These are phyloP conservation scores for Apiospora arundinis DNA, from an alignment of 2,329 filamentous ascomycete genomes.

Conservation along the genomic window DNA sequence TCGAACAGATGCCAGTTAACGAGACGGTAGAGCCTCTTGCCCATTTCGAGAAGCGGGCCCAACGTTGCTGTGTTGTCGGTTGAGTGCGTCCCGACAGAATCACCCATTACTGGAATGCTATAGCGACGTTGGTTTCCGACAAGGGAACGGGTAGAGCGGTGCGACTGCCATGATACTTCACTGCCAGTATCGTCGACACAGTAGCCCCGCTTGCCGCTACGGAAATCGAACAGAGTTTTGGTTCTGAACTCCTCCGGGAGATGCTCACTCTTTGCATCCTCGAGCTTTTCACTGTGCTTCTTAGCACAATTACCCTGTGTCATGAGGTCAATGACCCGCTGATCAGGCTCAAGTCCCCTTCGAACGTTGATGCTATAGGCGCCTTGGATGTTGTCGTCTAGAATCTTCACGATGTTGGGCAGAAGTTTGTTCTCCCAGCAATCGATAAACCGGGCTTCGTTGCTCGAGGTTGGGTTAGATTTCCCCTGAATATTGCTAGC, in stretches of 20 bases:
- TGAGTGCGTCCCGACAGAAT: neutral
- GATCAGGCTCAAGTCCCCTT: neutral
- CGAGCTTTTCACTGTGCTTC: neutral
- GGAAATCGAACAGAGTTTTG: neutral
- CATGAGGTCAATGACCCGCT: neutral
- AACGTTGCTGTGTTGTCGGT: neutral
- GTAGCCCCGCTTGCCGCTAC: neutral
- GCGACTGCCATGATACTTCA: neutral
- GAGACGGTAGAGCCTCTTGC: neutral
- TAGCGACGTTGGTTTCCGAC: neutral
- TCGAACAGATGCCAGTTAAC: constrained; percentile 6
- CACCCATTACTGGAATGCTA: neutral
- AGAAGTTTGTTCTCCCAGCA: neutral
- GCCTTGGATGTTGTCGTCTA: neutral
- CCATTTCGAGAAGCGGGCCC: neutral
- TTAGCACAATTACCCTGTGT: neutral
- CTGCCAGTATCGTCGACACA: neutral
- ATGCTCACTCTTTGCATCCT: neutral
- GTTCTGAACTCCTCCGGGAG: neutral
- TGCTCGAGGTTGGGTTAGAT: neutral
- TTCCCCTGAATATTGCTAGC: neutral
- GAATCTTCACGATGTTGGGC: neutral
- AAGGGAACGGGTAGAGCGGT: neutral
- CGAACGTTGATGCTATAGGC: neutral
- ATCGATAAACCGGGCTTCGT: neutral